phyloP scores from a whole-genome alignment of 2,329 filamentous ascomycete genomes.

The Colletotrichum sp. region DNA sequence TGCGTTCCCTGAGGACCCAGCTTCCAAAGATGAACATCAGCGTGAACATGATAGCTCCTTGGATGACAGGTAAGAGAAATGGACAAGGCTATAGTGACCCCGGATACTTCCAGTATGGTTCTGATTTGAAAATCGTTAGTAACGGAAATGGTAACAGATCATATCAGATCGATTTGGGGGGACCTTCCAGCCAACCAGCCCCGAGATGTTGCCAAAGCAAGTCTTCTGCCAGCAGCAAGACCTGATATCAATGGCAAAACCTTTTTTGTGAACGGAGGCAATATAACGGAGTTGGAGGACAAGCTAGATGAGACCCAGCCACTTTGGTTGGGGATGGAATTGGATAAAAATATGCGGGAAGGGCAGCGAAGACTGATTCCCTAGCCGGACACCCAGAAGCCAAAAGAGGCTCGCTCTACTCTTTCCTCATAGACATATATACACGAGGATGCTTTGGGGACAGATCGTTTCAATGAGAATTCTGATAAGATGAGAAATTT shows the following conservation, averaged over 20 bases:
- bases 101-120: not conserved
- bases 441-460: not conserved
- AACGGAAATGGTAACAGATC: not conserved
- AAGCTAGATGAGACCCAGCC: not conserved
- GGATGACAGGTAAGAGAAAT: not conserved
- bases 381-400: not conserved
- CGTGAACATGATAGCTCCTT: not conserved
- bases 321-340: not conserved
- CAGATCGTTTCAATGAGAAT: not conserved
- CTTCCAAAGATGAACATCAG: not conserved
- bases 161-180: not conserved
- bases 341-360: not conserved
- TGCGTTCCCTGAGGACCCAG: not conserved
- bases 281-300: not conserved
- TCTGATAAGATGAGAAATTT: not conserved
- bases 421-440: not conserved
- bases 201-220: not conserved
- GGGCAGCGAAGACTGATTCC: not conserved
- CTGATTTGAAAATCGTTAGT: not conserved
- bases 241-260: not conserved
- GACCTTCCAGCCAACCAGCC: not conserved
- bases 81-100: not conserved
- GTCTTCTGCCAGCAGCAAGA: not conserved
- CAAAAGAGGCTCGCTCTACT: not conserved
- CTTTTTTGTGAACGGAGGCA: not conserved